Conservation (phyloP, 2,329 filamentous ascomycete genomes). For the Xylaria sp. region DNA sequence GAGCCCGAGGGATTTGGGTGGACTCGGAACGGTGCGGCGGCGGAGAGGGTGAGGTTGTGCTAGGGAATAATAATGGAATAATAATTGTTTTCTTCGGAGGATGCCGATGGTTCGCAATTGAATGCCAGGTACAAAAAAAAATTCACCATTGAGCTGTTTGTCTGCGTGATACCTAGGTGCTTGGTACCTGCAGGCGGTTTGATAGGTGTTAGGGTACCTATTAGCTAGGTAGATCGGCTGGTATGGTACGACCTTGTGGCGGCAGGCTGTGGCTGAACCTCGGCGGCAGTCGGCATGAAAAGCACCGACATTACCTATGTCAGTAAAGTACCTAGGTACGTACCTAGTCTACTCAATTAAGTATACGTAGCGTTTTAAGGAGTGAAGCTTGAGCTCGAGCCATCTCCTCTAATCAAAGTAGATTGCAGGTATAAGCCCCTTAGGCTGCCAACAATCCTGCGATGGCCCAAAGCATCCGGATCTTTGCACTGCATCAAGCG, state of each 20-base stretch:
- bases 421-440: background rate
- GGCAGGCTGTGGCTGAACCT: conserved; percentile 25
- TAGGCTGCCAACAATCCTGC: conserved; percentile 6
- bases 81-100: conserved; percentile 22
- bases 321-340: background rate
- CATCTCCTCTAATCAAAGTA: no score
- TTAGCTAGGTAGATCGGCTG: background rate
- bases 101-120: conserved; percentile 18
- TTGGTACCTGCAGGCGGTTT: background rate
- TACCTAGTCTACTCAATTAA: no score
- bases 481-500: conserved; percentile 24
- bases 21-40: background rate
- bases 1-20: conserved; percentile 6
- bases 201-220: background rate
- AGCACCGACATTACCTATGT: conserved; percentile 20
- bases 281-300: conserved; percentile 20
- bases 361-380: background rate
- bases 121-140: conserved; percentile 26
- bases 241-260: conserved; percentile 3
- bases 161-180: background rate
- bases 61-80: background rate
- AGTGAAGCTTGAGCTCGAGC: conserved; percentile 27
- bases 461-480: conserved; percentile 12
- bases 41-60: conserved; percentile 9
- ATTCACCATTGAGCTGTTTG: background rate